Percentiles rank a stretch among this genome's conserved stretches.
These are phyloP conservation scores for Diplodia scrobiculata DNA, from an alignment of 2,329 filamentous ascomycete species.

Conservation along the genomic window DNA sequence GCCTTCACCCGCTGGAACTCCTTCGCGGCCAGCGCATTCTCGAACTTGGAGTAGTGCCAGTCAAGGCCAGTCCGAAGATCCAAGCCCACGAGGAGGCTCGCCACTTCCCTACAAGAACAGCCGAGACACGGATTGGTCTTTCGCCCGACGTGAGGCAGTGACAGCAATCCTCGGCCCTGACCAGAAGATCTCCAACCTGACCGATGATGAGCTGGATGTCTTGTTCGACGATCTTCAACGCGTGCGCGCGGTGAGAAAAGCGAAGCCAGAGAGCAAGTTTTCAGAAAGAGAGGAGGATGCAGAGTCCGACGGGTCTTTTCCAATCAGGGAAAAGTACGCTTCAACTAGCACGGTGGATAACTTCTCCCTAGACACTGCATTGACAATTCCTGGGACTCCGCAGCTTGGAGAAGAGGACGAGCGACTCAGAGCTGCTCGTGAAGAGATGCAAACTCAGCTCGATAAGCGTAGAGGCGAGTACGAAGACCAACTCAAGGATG, in stretches of 20 bases:
- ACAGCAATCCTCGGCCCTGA: constrained; percentile 85
- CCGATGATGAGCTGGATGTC: constrained; percentile 89
- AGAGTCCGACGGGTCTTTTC: constrained; percentile 85
- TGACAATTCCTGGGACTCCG: constrained; percentile 94
- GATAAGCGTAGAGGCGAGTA: constrained; percentile 84
- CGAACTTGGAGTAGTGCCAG: constrained; percentile 67
- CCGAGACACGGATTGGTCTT: constrained; percentile 90
- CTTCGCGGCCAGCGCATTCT: constrained; percentile 67
- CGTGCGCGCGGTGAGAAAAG: constrained; percentile 80
- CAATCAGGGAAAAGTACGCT: constrained; percentile 89
- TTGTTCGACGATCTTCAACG: constrained; percentile 93
- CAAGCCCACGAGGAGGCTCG: constrained; percentile 75
- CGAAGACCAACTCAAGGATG: constrained; percentile 72
- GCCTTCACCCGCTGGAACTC: constrained; percentile 62
- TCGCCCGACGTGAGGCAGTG: constrained; percentile 90
- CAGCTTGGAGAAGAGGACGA: constrained; percentile 78
- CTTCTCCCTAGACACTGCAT: constrained; percentile 87
- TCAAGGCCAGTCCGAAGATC: constrained; percentile 75
- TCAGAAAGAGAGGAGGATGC: constrained; percentile 75
- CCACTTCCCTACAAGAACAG: constrained; percentile 70
- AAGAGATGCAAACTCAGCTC: constrained; percentile 80
- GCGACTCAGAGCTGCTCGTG: constrained; percentile 69
- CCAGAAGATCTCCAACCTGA: constrained; percentile 85
- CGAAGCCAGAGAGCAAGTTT: constrained; percentile 58
- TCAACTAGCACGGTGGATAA: constrained; percentile 94